Conservation (phyloP, 306 rosid genomes). For the Aeschynomene evenia region DNA sequence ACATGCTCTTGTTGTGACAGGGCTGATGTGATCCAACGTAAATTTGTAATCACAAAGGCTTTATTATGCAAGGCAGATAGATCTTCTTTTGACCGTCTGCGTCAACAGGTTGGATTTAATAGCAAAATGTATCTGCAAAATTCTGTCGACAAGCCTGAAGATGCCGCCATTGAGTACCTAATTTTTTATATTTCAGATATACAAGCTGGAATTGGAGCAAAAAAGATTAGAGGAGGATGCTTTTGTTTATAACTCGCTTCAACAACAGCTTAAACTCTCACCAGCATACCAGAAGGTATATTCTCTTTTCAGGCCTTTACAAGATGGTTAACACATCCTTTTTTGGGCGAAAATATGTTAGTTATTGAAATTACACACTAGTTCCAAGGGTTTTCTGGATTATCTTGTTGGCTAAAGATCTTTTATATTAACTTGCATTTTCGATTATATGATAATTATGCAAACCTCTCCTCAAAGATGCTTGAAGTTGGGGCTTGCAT, state of each 20-base stretch:
- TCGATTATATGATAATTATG: constrained; percentile 26
- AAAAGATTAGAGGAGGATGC: constrained; percentile 90
- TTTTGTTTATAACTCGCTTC: constrained; percentile 82
- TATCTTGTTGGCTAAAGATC: neutral
- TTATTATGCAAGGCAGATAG: constrained; percentile 76
- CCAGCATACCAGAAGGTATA: constrained; percentile 89
- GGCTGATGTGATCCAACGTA: constrained; percentile 74
- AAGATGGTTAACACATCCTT: neutral
- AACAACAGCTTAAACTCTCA: constrained; percentile 89
- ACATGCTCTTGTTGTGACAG: constrained; percentile 41
- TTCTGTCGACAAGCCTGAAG: constrained; percentile 9
- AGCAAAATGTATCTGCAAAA: constrained; percentile 5
- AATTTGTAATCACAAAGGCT: constrained; percentile 79
- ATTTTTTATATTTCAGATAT: constrained; percentile 55
- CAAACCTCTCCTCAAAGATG: constrained; percentile 45
- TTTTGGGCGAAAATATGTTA: neutral
- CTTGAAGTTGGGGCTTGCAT: constrained; percentile 60
- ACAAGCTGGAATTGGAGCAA: constrained; percentile 79
- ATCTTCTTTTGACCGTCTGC: constrained; percentile 82
- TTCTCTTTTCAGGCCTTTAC: constrained; percentile 8
- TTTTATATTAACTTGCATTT: neutral
- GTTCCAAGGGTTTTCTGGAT: neutral
- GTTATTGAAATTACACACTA: neutral
- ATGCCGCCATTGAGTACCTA: constrained; percentile 18
- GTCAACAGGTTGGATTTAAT: constrained; percentile 68